Percentiles rank a stretch among this genome's conserved stretches.
Conservation (phyloP, 1,284 basidiomycete species). For the Omphalotus olearius region DNA sequence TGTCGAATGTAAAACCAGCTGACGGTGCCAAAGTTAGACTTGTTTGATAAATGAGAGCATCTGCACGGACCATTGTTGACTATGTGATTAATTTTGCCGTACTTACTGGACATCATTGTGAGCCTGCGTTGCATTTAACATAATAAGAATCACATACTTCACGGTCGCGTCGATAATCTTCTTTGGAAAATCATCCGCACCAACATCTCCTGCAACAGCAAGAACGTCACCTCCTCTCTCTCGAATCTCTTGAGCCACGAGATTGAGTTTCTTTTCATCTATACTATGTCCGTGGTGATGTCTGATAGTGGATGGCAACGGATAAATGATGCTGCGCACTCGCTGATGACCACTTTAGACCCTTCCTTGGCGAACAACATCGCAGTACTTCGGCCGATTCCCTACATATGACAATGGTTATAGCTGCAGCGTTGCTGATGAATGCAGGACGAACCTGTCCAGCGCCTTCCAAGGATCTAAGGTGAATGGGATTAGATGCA, state of each 20-base stretch:
- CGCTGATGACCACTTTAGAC: slow-evolving; percentile 81
- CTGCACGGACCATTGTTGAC: slow-evolving; percentile 71
- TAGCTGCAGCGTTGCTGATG: background rate
- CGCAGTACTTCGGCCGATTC: slow-evolving; percentile 73
- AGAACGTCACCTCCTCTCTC: slow-evolving; percentile 70
- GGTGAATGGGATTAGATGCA: slow-evolving; percentile 14
- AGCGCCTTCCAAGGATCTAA: slow-evolving; percentile 44
- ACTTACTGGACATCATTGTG: slow-evolving; percentile 44
- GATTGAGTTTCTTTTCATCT: slow-evolving; percentile 59
- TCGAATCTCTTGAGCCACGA: slow-evolving; percentile 74
- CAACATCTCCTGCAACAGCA: slow-evolving; percentile 71
- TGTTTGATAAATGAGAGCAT: background rate
- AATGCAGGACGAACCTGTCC: slow-evolving; percentile 50
- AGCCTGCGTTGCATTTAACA: slow-evolving; percentile 2
- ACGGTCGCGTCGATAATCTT: slow-evolving; percentile 75
- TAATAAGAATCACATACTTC: slow-evolving; percentile 42
- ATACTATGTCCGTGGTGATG: slow-evolving; percentile 38
- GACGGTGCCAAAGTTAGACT: slow-evolving; percentile 2
- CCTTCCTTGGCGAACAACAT: slow-evolving; percentile 82
- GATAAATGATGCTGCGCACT: slow-evolving; percentile 44
- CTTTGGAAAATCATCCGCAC: slow-evolving; percentile 79
- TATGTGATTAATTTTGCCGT: slow-evolving; percentile 82
- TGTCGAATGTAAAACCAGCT: slow-evolving; percentile 87
- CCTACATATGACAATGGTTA: slow-evolving; percentile 33
- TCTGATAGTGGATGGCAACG: slow-evolving; percentile 10